Base-by-base conservation (phyloP, 2,329 filamentous ascomycete genomes). In the Cladosporium sp. region DNA sequence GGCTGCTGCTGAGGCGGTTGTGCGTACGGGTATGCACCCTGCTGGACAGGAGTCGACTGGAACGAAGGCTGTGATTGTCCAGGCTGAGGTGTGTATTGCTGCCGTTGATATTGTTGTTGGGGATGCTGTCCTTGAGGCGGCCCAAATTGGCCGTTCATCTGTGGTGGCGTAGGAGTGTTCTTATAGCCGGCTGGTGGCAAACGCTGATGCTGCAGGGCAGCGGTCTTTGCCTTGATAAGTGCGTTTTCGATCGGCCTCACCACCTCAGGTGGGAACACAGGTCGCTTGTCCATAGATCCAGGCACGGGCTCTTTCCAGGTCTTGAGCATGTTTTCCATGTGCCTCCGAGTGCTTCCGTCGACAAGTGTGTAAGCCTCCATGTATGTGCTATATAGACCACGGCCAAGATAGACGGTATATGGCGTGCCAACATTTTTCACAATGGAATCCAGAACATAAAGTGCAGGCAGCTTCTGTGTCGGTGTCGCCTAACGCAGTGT, bases 361-460 rank as follows among this genome's bases (percentile, higher is more conserved):
- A 97, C 92, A 60, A 95, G 83, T 3, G 89, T 89, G 71, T 97
- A 99, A 36, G 94, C 90, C 68, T 95, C 90, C 91, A 97, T 97
- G 71, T 96, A 99, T 4, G 91, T 97, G 66, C 87, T 84, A 75
- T 93, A 97, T 37, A 99, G 83, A 69, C 93, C 93, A 39, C 90
- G 87, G 53, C 92, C 91, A 63, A 99, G 89, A 73, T 96, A 97
- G 12, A 97, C 81, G 0, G 93, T 97, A 74, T 99, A 99, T 7
- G 94, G 94, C 0, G 93, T 97, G 60, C 94, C 94, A 61, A 99
- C 91, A 78, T 99, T 97, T 76, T 99, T 99, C 71, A 96, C 92
- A 61, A 99, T 93, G 15, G 93, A 97, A 76, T 99, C 94, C 70
- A 99, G 87, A 64, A 99, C 90, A 75, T 97, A 99, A 25, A 99